phyloP scores from a whole-genome alignment of 257 asterid species.

The Mitragyna speciosa region DNA sequence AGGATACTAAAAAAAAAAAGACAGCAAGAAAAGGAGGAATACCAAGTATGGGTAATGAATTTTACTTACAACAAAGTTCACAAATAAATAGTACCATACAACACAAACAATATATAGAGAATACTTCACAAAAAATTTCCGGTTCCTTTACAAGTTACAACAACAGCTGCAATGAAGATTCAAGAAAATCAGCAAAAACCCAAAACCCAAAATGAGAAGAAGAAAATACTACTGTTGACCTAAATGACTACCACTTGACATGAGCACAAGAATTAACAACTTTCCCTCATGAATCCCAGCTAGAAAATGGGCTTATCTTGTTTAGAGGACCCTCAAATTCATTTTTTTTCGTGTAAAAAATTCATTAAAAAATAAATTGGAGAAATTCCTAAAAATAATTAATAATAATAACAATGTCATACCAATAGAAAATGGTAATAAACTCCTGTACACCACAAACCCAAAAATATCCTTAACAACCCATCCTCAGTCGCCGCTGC shows the following conservation, averaged over 20 bases:
- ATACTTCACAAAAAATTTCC: constrained; percentile 14
- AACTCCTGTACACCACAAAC: constrained; percentile 54
- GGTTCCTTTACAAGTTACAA: constrained; percentile 37
- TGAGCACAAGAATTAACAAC: constrained; percentile 25
- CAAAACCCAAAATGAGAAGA: constrained; percentile 13
- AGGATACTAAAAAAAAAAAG: neutral
- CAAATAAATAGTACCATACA: neutral
- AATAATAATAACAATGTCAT: constrained; percentile 19
- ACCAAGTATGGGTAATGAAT: neutral
- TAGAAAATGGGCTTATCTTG: constrained; percentile 26
- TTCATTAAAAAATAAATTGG: constrained; percentile 3
- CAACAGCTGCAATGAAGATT: constrained; percentile 25
- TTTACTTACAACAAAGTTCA: neutral
- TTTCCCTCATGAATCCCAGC: constrained; percentile 36
- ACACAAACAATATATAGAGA: constrained; percentile 16
- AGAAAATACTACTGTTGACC: constrained; percentile 18
- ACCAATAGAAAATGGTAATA: constrained; percentile 22
- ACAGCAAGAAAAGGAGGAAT: neutral
- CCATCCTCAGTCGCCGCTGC: constrained; percentile 29
- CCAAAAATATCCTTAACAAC: constrained; percentile 29
- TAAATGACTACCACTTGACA: constrained; percentile 15
- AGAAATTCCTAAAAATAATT: constrained; percentile 28
- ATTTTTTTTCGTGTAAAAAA: constrained; percentile 31
- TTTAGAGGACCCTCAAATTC: constrained; percentile 21
- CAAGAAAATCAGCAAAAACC: constrained; percentile 20